Evolutionary conservation across 352 stramenopile species (phyloP).

Genomic region (Phytophthora constricta): DNA sequence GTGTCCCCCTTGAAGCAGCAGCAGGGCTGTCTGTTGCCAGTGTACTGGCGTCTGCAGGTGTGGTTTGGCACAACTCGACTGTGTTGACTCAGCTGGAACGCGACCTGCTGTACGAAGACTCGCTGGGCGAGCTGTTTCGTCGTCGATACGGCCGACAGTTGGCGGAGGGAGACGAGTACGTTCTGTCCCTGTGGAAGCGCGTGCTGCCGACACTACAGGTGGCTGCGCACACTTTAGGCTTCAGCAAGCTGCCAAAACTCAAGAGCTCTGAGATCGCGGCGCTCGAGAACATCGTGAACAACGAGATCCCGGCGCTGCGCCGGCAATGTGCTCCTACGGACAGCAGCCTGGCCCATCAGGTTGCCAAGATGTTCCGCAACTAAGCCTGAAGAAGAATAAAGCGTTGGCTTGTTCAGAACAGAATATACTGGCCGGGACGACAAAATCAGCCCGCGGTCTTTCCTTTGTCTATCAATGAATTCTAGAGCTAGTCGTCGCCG

Average conservation of each 20-base stretch:
- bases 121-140: constrained; percentile 93
- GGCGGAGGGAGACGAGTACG: constrained; percentile 98
- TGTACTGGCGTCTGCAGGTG: constrained; percentile 77
- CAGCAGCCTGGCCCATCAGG: constrained; percentile 84
- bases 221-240: constrained; percentile 85
- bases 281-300: constrained; percentile 90
- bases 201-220: constrained; percentile 87
- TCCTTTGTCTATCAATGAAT: constrained; percentile 27
- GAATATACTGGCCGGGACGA: constrained; percentile 25
- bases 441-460: constrained; percentile 15
- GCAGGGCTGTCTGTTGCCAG: constrained; percentile 81
- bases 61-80: constrained; percentile 92
- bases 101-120: constrained; percentile 87
- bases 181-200: constrained; percentile 93
- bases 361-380: constrained; percentile 83
- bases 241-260: constrained; percentile 87
- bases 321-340: constrained; percentile 83
- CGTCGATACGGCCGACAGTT: constrained; percentile 94
- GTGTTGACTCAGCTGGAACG: constrained; percentile 88
- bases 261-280: constrained; percentile 81
- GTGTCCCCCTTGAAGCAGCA: constrained; percentile 82
- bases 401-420: constrained; percentile 10
- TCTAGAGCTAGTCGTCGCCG: constrained; percentile 44
- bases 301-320: constrained; percentile 90
- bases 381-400: constrained; percentile 31